Evolutionary conservation across 2,329 filamentous ascomycete genomes (phyloP).

Genomic region (Davidsoniella australis): DNA sequence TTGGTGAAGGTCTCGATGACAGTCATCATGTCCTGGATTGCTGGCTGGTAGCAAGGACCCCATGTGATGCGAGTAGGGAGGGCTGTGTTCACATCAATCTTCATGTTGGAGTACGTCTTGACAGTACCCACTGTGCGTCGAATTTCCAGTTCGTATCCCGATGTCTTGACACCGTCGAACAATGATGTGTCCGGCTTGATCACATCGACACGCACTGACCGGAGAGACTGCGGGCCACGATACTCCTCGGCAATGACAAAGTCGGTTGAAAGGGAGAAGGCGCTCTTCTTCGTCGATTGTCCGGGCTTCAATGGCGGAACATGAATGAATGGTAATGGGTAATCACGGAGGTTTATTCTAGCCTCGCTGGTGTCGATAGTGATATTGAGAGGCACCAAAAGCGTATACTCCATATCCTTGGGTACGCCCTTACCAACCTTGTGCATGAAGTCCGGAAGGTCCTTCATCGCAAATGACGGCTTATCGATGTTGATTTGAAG

Average conservation of each 20-base stretch:
- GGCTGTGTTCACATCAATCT: constrained; percentile 80
- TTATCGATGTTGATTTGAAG: constrained; percentile 77
- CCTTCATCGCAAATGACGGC: constrained; percentile 69
- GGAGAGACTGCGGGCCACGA: constrained; percentile 59
- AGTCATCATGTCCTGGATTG: constrained; percentile 99
- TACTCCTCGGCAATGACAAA: constrained; percentile 95
- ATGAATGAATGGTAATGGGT: constrained; percentile 80
- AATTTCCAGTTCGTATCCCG: constrained; percentile 68
- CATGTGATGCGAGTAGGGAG: constrained; percentile 88
- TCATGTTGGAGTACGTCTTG: constrained; percentile 90
- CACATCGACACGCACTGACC: constrained; percentile 67
- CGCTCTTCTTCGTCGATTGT: constrained; percentile 64
- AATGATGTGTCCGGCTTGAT: constrained; percentile 40
- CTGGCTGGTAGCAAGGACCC: constrained; percentile 94
- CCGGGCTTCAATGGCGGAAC: constrained; percentile 66
- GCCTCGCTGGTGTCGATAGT: constrained; percentile 83
- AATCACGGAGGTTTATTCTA: constrained; percentile 73
- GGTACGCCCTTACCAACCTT: constrained; percentile 95
- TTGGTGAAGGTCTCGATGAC: constrained; percentile 96
- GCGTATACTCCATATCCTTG: constrained; percentile 70
- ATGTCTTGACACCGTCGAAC: constrained; percentile 15
- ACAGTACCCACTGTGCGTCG: constrained; percentile 83
- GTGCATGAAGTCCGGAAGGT: constrained; percentile 72
- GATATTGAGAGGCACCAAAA: constrained; percentile 80
- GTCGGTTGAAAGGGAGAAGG: constrained; percentile 69